These are phyloP conservation scores for Debaryomycetaceae sp. DNA, from an alignment of 1,139 yeast genomes.

Conservation along the genomic window DNA sequence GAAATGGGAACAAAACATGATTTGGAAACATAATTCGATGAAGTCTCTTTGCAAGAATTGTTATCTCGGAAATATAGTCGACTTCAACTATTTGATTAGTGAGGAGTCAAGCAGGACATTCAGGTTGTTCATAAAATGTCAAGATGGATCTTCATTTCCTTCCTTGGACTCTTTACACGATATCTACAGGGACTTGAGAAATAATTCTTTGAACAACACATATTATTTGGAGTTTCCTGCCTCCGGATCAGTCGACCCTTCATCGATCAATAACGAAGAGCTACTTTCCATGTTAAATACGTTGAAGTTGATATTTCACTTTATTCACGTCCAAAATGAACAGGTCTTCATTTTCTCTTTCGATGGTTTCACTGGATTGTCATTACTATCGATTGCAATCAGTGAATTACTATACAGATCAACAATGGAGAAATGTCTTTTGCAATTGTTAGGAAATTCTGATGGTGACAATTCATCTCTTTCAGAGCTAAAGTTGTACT, in stretches of 20 bases:
- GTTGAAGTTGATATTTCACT: slow-evolving; percentile 26
- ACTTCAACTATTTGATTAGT: slow-evolving; percentile 13
- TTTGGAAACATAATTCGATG: slow-evolving; percentile 34
- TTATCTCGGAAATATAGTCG: slow-evolving; percentile 33
- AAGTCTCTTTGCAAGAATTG: slow-evolving; percentile 26
- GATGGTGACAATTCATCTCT: neutral
- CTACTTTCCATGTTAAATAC: slow-evolving; percentile 29
- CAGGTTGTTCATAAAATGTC: slow-evolving; percentile 33
- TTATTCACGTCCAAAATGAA: slow-evolving; percentile 15
- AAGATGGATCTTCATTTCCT: slow-evolving; percentile 33
- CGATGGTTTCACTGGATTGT: slow-evolving; percentile 42
- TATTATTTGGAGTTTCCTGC: slow-evolving; percentile 34
- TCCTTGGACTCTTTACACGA: slow-evolving; percentile 13
- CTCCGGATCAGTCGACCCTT: slow-evolving; percentile 24
- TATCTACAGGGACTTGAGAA: slow-evolving; percentile 10
- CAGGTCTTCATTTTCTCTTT: slow-evolving; percentile 32
- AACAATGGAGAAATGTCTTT: slow-evolving; percentile 23
- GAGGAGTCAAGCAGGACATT: slow-evolving; percentile 22
- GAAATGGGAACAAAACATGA: slow-evolving; percentile 34
- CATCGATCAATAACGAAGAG: slow-evolving; percentile 22
- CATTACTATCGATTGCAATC: slow-evolving; percentile 26
- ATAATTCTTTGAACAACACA: slow-evolving; percentile 10
- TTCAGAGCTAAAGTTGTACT: slow-evolving; percentile 24
- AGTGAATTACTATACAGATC: slow-evolving; percentile 18
- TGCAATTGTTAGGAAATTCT: slow-evolving; percentile 11